Evolutionary conservation across 2,329 filamentous ascomycete genomes (phyloP).

Genomic region (Aspergillus sp.): DNA sequence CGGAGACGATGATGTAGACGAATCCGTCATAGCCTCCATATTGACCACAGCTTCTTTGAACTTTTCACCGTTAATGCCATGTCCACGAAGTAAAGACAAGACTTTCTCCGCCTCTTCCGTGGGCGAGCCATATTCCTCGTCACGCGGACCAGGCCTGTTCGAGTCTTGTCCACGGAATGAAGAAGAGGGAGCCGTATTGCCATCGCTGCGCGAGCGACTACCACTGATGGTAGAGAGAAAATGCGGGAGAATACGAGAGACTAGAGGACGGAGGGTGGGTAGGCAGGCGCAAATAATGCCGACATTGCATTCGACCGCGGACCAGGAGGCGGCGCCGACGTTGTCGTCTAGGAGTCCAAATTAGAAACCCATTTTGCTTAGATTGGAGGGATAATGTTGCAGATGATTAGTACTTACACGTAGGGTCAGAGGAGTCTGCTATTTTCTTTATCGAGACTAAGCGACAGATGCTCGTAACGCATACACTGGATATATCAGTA

Average conservation of each 20-base stretch:
- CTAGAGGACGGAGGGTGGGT: constrained; percentile 30
- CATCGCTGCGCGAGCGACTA: too few species aligned
- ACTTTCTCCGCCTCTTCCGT: not conserved
- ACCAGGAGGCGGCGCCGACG: constrained; percentile 30
- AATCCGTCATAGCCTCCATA: not conserved
- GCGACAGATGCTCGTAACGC: constrained; percentile 29
- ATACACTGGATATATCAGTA: constrained; percentile 15
- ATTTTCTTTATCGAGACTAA: constrained; percentile 25
- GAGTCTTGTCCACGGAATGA: not conserved
- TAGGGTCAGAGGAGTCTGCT: constrained; percentile 26
- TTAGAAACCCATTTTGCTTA: constrained; percentile 3
- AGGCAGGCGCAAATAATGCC: constrained; percentile 37
- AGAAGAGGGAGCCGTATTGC: not conserved
- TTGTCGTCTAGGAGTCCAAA: constrained; percentile 20
- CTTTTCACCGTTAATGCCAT: not conserved
- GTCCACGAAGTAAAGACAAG: not conserved
- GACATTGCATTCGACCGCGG: constrained; percentile 33
- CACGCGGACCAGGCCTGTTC: not conserved
- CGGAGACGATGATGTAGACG: not conserved
- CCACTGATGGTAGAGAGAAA: constrained; percentile 20
- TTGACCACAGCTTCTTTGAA: not conserved
- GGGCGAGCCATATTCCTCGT: not conserved
- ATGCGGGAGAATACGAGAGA: constrained; percentile 22
- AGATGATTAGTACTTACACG: constrained; percentile 17
- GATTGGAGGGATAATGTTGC: not conserved